Percentiles rank a stretch among this genome's conserved stretches.
These are phyloP conservation scores for Backusella tuberculispora DNA, from an alignment of 192 early-diverging fungal species.

Conservation along the genomic window DNA sequence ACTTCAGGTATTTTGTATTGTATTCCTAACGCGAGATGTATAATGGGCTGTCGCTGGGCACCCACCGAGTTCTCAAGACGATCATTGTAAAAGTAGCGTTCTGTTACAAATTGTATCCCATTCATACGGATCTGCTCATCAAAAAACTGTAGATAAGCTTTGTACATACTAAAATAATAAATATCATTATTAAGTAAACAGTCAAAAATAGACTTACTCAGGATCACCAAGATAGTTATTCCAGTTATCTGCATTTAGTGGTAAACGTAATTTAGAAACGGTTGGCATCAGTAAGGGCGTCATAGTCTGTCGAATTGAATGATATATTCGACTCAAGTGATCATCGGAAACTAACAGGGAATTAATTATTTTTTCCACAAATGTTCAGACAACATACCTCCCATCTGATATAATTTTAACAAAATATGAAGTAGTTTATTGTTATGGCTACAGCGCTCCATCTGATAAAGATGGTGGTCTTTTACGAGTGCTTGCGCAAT, in stretches of 20 bases:
- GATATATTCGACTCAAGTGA: not conserved
- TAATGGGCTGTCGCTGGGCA: not conserved
- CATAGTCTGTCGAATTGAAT: not conserved
- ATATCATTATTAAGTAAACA: not conserved
- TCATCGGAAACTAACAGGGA: not conserved
- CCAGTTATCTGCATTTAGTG: not conserved
- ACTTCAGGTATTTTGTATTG: not conserved
- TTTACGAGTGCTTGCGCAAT: not conserved
- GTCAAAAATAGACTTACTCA: not conserved
- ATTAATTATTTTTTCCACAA: not conserved
- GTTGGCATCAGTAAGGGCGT: conserved; percentile 6
- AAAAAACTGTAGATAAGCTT: conserved; percentile 10
- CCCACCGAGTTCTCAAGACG: not conserved
- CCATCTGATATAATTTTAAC: conserved; percentile 5
- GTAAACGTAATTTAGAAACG: not conserved
- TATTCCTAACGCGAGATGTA: not conserved
- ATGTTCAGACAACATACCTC: not conserved
- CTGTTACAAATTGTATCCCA: not conserved
- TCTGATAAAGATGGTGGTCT: conserved; percentile 6
- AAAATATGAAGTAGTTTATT: not conserved
- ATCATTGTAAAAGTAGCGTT: not conserved
- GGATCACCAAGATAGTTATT: conserved; percentile 1
- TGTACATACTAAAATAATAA: conserved; percentile 5
- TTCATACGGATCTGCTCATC: not conserved
- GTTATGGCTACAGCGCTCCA: conserved; percentile 1